These are phyloP conservation scores for Naegleria fowleri DNA, from an alignment of 208 protist species.

Conservation along the genomic window DNA sequence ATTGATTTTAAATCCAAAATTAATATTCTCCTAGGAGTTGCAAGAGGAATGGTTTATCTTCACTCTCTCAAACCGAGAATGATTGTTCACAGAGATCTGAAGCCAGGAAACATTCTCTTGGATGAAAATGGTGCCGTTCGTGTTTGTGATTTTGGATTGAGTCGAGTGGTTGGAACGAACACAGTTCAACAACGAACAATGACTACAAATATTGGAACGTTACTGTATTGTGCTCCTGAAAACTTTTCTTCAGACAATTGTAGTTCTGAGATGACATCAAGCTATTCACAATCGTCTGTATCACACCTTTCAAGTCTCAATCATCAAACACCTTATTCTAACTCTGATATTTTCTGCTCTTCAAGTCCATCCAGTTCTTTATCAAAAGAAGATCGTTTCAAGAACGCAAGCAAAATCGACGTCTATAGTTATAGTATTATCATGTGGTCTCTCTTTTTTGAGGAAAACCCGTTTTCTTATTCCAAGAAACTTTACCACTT, in stretches of 20 bases:
- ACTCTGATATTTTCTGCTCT: neutral
- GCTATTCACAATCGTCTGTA: neutral
- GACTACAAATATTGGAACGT: neutral
- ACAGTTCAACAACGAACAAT: neutral
- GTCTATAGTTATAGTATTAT: neutral
- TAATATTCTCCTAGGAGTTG: neutral
- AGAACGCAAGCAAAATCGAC: neutral
- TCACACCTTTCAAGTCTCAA: neutral
- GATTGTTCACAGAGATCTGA: neutral
- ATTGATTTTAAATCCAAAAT: neutral
- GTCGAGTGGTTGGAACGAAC: neutral
- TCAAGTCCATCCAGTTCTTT: neutral
- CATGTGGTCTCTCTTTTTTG: neutral
- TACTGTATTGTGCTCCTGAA: neutral
- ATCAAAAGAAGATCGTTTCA: neutral
- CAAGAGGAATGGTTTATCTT: neutral
- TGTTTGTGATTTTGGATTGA: neutral
- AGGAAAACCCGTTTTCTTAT: neutral
- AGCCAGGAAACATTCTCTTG: neutral
- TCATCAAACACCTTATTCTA: neutral
- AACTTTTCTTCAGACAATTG: neutral
- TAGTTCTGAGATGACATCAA: neutral
- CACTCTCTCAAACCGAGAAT: neutral
- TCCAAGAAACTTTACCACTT: neutral
- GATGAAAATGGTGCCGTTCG: neutral